Evolutionary conservation across 108 stramenopile genomes (phyloP).

Genomic region (Schizochytrium sp.): DNA sequence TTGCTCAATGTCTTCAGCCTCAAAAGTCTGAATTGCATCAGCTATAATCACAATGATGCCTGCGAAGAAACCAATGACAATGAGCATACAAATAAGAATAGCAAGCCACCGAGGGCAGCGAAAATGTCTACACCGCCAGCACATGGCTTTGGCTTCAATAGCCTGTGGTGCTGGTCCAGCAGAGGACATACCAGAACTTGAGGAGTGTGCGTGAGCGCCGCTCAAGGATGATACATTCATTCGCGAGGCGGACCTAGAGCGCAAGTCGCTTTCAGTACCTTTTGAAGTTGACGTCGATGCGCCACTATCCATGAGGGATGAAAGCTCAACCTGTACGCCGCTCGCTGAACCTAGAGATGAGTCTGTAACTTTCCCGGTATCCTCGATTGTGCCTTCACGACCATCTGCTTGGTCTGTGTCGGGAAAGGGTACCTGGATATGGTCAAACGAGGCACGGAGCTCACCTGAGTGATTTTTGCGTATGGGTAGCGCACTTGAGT

Average conservation of each 20-base stretch:
- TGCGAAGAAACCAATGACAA: conserved; percentile 51
- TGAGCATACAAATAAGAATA: conserved; percentile 32
- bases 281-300: neutral
- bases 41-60: conserved; percentile 33
- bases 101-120: conserved; percentile 29
- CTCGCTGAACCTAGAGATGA: neutral
- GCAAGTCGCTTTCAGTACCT: conserved; percentile 23
- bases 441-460: neutral
- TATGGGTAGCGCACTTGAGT: conserved; percentile 8
- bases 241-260: conserved; percentile 6
- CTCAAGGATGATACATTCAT: neutral
- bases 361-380: neutral
- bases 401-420: neutral
- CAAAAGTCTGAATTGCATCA: conserved; percentile 55
- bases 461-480: conserved; percentile 18
- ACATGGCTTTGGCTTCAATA: neutral
- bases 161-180: neutral
- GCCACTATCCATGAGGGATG: neutral
- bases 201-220: neutral
- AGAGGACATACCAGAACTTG: neutral
- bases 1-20: conserved; percentile 48
- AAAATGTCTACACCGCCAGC: conserved; percentile 47
- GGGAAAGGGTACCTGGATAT: conserved; percentile 23
- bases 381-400: neutral
- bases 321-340: neutral